Conservation (phyloP, 179 eudicot species). For the Kewa caespitosa region DNA sequence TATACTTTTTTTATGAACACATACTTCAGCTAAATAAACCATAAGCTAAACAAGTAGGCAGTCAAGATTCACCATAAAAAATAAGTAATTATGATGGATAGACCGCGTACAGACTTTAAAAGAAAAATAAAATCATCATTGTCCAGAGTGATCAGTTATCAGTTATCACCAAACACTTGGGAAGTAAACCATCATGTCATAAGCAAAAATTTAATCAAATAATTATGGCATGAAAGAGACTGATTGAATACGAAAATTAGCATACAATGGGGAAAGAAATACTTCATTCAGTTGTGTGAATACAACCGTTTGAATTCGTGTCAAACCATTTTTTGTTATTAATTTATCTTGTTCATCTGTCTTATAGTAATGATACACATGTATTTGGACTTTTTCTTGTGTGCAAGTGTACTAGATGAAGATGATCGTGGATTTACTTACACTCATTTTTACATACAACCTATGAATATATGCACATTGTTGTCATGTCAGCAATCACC, state of each 20-base stretch:
- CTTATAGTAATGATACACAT: no score
- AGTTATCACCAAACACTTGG: constrained; percentile 19
- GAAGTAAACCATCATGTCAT: constrained; percentile 6
- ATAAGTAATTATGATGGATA: constrained; percentile 4
- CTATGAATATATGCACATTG: no score
- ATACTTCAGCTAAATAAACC: background rate
- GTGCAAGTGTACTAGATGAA: no score
- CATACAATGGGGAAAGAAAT: background rate
- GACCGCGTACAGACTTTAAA: constrained; percentile 22
- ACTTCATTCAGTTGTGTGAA: background rate
- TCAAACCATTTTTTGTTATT: no score
- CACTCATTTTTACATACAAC: no score
- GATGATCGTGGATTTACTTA: no score
- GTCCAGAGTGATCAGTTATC: background rate
- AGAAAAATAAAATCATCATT: constrained; percentile 19
- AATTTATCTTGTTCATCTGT: no score
- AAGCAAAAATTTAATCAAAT: background rate
- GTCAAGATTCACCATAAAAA: background rate
- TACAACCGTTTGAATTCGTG: no score
- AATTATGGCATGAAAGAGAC: background rate
- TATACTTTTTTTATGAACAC: background rate
- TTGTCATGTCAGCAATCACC: no score
- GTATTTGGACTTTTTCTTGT: no score
- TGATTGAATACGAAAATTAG: background rate
- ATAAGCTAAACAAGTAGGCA: constrained; percentile 8